Evolutionary conservation across 306 rosid species (phyloP), one percentile per base, ranked within the genome.

Genomic region (Gleditsia sinensis): DNA sequence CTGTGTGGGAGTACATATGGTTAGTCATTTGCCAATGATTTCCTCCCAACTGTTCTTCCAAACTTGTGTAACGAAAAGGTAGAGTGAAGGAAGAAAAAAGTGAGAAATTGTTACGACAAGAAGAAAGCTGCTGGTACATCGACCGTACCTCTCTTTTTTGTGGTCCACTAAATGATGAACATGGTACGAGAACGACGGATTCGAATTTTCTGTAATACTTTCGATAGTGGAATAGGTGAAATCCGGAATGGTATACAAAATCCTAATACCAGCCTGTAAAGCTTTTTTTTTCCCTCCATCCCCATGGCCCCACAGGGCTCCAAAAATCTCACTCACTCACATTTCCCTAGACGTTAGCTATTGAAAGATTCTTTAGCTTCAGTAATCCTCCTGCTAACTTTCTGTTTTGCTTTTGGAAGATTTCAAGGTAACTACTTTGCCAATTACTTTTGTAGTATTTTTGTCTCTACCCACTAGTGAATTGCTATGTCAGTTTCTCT

Each of bases 1-100:
- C n/a, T n/a, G n/a, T n/a, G n/a, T n/a, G n/a, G n/a, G n/a, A n/a
- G n/a, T n/a, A n/a, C n/a, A n/a, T n/a, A n/a, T n/a, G n/a, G n/a
- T n/a, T n/a, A 43, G 75, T 67, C 56, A 53, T 24, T 11, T 56
- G 43, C 45, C 69, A 76, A 68, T 43, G 12, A 61, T 66, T 76
- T 56, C 74, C 23, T 45, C 10, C 45, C 34, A 39, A 13, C 30
- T 13, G 50, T 8, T 16, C 28, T 51, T 21, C 25, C 58, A 20
- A 11, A 21, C 7, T 46, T 9, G 25, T 67, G 37, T 7, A 28
- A 13, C 40, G 67, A 20, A 55, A 65, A 2, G 25, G 25, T 39
- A 37, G n/a, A n/a, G n/a, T n/a, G n/a, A 7, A 17, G 49, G n/a
- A 46, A 0, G 46, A 34, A n/a, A 6, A 46, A 37, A 50, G 36